A percentile compares a stretch with the other conserved stretches of the same genome.
phyloP scores from a whole-genome alignment of 495 filamentous ascomycete genomes.

The Penicillium daleae region DNA sequence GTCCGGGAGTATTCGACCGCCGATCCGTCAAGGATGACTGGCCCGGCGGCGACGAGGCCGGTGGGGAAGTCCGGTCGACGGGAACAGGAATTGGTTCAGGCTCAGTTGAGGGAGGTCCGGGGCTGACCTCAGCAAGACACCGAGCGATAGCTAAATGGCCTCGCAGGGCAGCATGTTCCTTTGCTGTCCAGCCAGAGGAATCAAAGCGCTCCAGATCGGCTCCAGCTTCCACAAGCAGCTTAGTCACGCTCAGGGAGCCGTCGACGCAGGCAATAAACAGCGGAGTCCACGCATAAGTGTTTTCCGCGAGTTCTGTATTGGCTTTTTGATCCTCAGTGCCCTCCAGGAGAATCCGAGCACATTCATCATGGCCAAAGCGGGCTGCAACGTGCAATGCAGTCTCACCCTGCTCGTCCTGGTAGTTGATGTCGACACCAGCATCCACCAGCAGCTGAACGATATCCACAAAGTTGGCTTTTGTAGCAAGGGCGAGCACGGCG shows the following conservation, averaged over 20 bases:
- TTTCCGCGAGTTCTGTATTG: slow-evolving; percentile 77
- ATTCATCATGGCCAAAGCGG: slow-evolving; percentile 80
- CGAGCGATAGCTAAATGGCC: slow-evolving; percentile 82
- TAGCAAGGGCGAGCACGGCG: slow-evolving; percentile 83
- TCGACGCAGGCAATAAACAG: slow-evolving; percentile 91
- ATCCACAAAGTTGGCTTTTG: slow-evolving; percentile 76
- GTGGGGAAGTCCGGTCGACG: slow-evolving; percentile 44
- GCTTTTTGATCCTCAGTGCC: slow-evolving; percentile 70
- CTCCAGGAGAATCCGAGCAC: slow-evolving; percentile 72
- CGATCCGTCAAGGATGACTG: slow-evolving; percentile 57
- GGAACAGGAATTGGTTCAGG: slow-evolving; percentile 40
- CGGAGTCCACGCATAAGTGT: slow-evolving; percentile 90
- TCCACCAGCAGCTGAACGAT: slow-evolving; percentile 89
- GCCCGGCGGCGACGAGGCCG: slow-evolving; percentile 43
- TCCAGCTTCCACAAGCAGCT: slow-evolving; percentile 75
- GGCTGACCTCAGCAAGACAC: slow-evolving; percentile 60
- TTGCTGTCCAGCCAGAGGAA: slow-evolving; percentile 91
- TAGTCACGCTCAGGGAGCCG: slow-evolving; percentile 72
- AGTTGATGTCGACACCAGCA: slow-evolving; percentile 91
- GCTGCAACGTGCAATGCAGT: slow-evolving; percentile 92
- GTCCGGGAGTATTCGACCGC: slow-evolving; percentile 48
- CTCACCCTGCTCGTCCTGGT: slow-evolving; percentile 91
- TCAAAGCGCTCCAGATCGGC: slow-evolving; percentile 74
- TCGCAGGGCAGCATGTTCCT: slow-evolving; percentile 87
- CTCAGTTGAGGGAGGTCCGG: slow-evolving; percentile 40